Base-by-base conservation (phyloP, 441 rosid genomes). In the Gossypium schwendimanii region DNA sequence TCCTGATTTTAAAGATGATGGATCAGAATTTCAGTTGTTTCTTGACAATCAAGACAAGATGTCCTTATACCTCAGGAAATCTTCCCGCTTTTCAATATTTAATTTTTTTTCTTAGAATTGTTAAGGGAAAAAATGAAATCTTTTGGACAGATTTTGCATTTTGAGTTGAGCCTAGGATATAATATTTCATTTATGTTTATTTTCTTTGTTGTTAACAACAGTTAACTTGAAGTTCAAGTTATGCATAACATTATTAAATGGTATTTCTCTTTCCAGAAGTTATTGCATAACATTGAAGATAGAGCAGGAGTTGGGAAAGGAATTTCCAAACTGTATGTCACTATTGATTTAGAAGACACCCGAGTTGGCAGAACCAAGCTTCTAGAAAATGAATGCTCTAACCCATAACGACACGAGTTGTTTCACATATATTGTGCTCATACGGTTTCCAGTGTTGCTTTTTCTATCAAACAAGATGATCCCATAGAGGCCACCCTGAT, bases 351-450 rank as follows among this genome's bases (percentile, higher is more conserved):
- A 3, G 81, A 70, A 53, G 66, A 75, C 26, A 33, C 78, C 52
- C 63, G 63, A 57, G 80, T 82, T 18, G 78, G 72, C 15, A 47
- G 78, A 50, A 77, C 80, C 1, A 70, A 75, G 62, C 31, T 65
- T 49, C 4, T 78, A 6, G 65, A 68, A 70, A 68, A 61, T 10
- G 70, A 58, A 57, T 14, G 9, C 39, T 26, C 71, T 36, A 52
- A 70, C 28, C 67, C 26, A 5, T 50, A 64, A 36, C 73, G 81
- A 78, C 9, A 63, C 50, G 83, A 82, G 65, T 61, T 80, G 39
- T 79, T 73, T 73, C 78, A 77, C 67, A 75, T 82, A 5, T 75
- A 73, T 49, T 79, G 81, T 28, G 81, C 83, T 17, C 79, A 79
- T 47, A 12, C 3, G 69, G 78, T 79, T 70, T 79, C 83, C 39